phyloP scores from a whole-genome alignment of 1,139 yeast genomes.

The Tardiomyces depauwii region DNA sequence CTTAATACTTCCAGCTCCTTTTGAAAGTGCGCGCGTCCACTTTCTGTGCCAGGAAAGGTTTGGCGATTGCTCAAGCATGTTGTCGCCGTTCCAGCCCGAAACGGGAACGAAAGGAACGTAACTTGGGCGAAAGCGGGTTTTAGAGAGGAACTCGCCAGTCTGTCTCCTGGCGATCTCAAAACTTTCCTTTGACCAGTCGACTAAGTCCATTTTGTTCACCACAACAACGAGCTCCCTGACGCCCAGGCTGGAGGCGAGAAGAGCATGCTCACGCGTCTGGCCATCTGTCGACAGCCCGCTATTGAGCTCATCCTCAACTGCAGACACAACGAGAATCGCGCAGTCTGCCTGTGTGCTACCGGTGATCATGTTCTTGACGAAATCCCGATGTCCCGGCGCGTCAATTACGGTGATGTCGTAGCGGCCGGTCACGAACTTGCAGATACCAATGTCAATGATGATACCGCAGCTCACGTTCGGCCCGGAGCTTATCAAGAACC shows the following conservation, averaged over 20 bases:
- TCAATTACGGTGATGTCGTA: slow-evolving; percentile 87
- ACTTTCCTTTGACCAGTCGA: slow-evolving; percentile 74
- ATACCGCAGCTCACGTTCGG: slow-evolving; percentile 97
- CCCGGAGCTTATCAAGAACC: slow-evolving; percentile 93
- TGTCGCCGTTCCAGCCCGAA: slow-evolving; percentile 93
- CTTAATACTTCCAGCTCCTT: slow-evolving; percentile 66
- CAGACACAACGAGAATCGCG: slow-evolving; percentile 82
- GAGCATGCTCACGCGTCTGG: slow-evolving; percentile 91
- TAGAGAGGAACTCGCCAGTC: slow-evolving; percentile 80
- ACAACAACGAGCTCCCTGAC: slow-evolving; percentile 83
- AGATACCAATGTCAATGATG: slow-evolving; percentile 88
- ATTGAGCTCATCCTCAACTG: slow-evolving; percentile 91
- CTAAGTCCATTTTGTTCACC: slow-evolving; percentile 90
- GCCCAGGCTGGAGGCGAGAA: slow-evolving; percentile 84
- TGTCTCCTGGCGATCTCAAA: slow-evolving; percentile 74
- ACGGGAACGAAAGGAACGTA: slow-evolving; percentile 85
- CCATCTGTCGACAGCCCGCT: slow-evolving; percentile 92
- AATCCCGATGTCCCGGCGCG: slow-evolving; percentile 96
- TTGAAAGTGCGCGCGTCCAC: slow-evolving; percentile 77
- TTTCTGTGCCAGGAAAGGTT: slow-evolving; percentile 93
- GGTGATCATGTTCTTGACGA: slow-evolving; percentile 91
- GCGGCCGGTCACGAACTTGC: slow-evolving; percentile 95
- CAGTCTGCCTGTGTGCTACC: slow-evolving; percentile 94
- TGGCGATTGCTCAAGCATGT: slow-evolving; percentile 75
- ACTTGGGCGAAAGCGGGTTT: slow-evolving; percentile 91